Conservation (phyloP, 1,284 basidiomycete genomes). For the Uromyces viciae-fabae region DNA sequence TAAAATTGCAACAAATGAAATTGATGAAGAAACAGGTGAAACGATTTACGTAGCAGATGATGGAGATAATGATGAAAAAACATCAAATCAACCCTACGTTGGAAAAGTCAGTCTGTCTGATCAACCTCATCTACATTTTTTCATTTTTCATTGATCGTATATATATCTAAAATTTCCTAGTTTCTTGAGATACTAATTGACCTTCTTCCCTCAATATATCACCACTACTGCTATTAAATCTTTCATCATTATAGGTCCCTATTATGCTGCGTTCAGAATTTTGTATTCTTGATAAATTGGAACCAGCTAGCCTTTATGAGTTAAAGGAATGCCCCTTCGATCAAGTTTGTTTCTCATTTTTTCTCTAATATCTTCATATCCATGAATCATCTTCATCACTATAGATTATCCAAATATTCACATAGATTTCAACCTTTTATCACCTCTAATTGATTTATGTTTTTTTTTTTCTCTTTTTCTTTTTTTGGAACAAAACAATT, state of each 20-base stretch:
- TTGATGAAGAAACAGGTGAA: slow-evolving; percentile 66
- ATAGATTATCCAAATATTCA: not conserved
- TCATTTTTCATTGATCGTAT: not conserved
- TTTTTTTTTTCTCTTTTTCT: not conserved
- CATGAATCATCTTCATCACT: not conserved
- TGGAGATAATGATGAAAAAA: slow-evolving; percentile 64
- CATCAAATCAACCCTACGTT: slow-evolving; percentile 79
- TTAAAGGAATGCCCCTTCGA: slow-evolving; percentile 98
- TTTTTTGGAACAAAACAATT: not conserved
- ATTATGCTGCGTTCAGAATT: slow-evolving; percentile 97
- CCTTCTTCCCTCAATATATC: not conserved
- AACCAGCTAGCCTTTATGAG: slow-evolving; percentile 77
- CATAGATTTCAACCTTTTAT: too few relatives aligned
- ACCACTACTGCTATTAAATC: too few relatives aligned
- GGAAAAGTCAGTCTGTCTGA: slow-evolving; percentile 68
- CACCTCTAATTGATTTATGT: too few relatives aligned
- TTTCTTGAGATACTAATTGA: not conserved
- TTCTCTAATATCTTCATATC: too few relatives aligned
- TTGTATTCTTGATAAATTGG: slow-evolving; percentile 79
- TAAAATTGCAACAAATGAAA: slow-evolving; percentile 67
- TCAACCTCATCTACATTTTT: not conserved
- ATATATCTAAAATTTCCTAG: not conserved
- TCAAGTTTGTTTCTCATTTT: slow-evolving; percentile 55
- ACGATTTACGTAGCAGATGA: slow-evolving; percentile 69
- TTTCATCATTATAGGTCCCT: slow-evolving; percentile 66